Base-by-base conservation (phyloP, 75 land plant species). In the Sequoiadendron giganteum region DNA sequence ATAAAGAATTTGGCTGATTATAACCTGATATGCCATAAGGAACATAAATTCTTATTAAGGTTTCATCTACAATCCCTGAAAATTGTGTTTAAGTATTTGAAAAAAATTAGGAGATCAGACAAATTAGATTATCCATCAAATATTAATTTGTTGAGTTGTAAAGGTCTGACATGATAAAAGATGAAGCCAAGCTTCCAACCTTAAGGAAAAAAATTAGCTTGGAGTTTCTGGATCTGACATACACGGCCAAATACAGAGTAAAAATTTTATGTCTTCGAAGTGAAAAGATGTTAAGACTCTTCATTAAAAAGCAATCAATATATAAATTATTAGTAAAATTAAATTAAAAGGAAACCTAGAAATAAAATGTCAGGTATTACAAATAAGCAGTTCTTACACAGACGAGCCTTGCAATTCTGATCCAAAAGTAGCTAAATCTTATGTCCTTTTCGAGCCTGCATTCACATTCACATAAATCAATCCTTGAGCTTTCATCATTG, bases 391-490 rank as follows among this genome's bases (percentile, higher is more conserved):
- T 48, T 75, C 92, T 89, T 76, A 91, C 92, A 84, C 92, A 89
- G 42, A 89, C 77, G 34, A 91, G 90, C 68, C 87, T 89, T 77
- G 83, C 86, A 61, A 92, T 92, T 55, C 94, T 90, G 43, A 88
- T 91, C 94, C 94, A 93, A 55, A 93, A 92, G 85, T 93, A 93
- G 75, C 88, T 93, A 77, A 89, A 89, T 1, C 93, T 77, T 87
- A 87, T 90, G 45, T 93, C 93, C 84, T 93, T 93, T 90, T 93
- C 94, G 42, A 93, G 40, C 61, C 94, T 93, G 91, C 91, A 36
- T 75, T 75, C 34, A 32, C 77, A 75, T 65, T 58, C 65, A 58
- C 65, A 58, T 18, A 65, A 65, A 65, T 28, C 0, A 65, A 21
- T 65, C 10, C 28, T 28, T 65, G 10, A 65, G 10, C n/a, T 28